A percentile compares a stretch with the other conserved stretches of the same genome.
phyloP scores from a whole-genome alignment of 2,329 filamentous ascomycete species.

The Neobulgaria alba region DNA sequence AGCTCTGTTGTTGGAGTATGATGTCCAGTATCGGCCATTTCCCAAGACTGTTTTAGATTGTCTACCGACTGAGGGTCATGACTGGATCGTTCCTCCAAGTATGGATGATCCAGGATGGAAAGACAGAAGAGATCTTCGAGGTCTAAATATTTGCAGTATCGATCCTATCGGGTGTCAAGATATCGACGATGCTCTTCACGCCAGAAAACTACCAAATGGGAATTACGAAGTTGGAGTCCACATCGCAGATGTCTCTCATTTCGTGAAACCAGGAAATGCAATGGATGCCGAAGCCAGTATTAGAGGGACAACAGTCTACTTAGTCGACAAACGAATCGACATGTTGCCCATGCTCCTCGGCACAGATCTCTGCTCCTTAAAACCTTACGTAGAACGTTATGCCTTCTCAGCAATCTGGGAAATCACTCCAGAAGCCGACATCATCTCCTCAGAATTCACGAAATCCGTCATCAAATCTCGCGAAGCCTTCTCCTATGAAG shows the following conservation, averaged over 20 bases:
- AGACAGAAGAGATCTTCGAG: conserved; percentile 73
- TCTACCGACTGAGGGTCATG: conserved; percentile 80
- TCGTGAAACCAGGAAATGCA: conserved; percentile 91
- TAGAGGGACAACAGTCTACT: conserved; percentile 90
- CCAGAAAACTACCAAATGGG: conserved; percentile 74
- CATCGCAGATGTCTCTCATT: conserved; percentile 98
- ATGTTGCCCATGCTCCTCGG: conserved; percentile 97
- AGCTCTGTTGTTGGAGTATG: conserved; percentile 85
- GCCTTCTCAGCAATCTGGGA: conserved; percentile 88
- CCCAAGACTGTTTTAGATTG: conserved; percentile 94
- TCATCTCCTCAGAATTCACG: conserved; percentile 79
- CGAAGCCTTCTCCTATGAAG: conserved; percentile 96
- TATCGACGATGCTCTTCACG: conserved; percentile 95
- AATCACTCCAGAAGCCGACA: conserved; percentile 73
- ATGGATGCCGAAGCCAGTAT: conserved; percentile 96
- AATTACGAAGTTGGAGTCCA: conserved; percentile 96
- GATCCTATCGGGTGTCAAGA: conserved; percentile 94
- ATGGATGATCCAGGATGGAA: conserved; percentile 79
- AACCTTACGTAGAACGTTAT: conserved; percentile 93
- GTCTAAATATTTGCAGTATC: conserved; percentile 90
- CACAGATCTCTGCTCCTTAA: conserved; percentile 91
- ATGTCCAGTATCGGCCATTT: conserved; percentile 96
- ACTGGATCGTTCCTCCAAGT: conserved; percentile 83
- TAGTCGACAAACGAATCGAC: conserved; percentile 98
- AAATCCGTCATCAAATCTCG: conserved; percentile 97